Conservation (phyloP, 129 eudicot species). For the Artemisia argyi region DNA sequence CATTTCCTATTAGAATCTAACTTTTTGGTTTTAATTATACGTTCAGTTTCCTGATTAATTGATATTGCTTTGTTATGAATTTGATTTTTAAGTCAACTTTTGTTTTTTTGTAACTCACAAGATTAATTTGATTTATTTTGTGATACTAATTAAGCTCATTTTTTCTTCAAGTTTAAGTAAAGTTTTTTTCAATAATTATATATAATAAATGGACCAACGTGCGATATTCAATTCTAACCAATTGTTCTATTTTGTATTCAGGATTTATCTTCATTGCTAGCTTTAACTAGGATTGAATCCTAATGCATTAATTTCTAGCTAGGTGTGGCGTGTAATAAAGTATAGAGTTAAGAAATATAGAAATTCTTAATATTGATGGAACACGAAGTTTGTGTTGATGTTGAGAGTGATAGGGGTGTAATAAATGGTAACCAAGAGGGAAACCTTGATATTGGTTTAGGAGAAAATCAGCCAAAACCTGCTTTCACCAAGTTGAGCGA, state of each 20-base stretch:
- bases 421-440: slow-evolving; percentile 16
- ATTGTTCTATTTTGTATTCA: slow-evolving; percentile 6
- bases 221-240: slow-evolving; percentile 7
- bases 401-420: slow-evolving; percentile 60
- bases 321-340: slow-evolving; percentile 9
- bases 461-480: slow-evolving; percentile 14
- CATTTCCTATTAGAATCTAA: slow-evolving; percentile 19
- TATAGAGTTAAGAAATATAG: background rate
- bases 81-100: slow-evolving; percentile 5
- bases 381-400: slow-evolving; percentile 44
- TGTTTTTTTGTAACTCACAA: slow-evolving; percentile 12
- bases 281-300: background rate
- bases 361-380: slow-evolving; percentile 31
- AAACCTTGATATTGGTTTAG: slow-evolving; percentile 8
- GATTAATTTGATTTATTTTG: slow-evolving; percentile 16
- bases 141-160: background rate
- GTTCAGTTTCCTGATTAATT: background rate
- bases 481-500: slow-evolving; percentile 14
- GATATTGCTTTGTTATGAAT: slow-evolving; percentile 1
- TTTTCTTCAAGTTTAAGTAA: slow-evolving; percentile 7
- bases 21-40: slow-evolving; percentile 13
- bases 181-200: background rate
- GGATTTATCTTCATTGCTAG: slow-evolving; percentile 18
- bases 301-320: background rate
- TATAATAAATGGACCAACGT: background rate